Evolutionary conservation across 345 rosid species (phyloP).

Genomic region (Psidium guajava): DNA sequence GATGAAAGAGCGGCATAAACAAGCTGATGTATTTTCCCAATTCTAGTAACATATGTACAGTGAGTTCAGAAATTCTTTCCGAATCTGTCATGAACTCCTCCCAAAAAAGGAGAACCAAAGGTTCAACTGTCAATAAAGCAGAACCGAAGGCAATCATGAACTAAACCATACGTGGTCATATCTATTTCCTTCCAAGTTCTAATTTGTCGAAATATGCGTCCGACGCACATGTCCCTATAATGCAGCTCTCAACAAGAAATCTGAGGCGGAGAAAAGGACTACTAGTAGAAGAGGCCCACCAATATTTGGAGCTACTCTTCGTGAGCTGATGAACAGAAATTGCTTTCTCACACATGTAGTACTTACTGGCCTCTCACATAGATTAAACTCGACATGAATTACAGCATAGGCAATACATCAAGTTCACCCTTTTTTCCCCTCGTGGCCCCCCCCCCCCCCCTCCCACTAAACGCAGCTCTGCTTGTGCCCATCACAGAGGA

Average conservation of each 20-base stretch:
- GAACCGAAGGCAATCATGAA: not conserved
- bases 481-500: not conserved
- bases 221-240: not conserved
- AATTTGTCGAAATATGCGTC: not conserved
- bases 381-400: not conserved
- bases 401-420: not conserved
- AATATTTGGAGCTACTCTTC: not conserved
- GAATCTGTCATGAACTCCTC: not conserved
- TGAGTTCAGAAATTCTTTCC: not conserved
- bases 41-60: not conserved
- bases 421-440: not conserved
- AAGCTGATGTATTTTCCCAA: not conserved
- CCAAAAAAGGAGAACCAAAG: not conserved
- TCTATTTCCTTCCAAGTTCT: not conserved
- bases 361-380: not conserved
- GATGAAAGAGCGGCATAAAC: not conserved
- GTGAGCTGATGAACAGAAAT: not conserved
- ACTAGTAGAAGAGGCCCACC: not conserved
- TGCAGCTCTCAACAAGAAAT: not conserved
- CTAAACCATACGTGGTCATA: not conserved
- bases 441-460: too few relatives aligned
- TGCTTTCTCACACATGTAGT: not conserved
- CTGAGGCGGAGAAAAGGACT: not conserved
- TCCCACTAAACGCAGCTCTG: not conserved
- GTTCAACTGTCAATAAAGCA: not conserved